A percentile compares a stretch with the other conserved stretches of the same genome.
Conservation (phyloP, 495 filamentous ascomycete species). For the Monascus purpureus region DNA sequence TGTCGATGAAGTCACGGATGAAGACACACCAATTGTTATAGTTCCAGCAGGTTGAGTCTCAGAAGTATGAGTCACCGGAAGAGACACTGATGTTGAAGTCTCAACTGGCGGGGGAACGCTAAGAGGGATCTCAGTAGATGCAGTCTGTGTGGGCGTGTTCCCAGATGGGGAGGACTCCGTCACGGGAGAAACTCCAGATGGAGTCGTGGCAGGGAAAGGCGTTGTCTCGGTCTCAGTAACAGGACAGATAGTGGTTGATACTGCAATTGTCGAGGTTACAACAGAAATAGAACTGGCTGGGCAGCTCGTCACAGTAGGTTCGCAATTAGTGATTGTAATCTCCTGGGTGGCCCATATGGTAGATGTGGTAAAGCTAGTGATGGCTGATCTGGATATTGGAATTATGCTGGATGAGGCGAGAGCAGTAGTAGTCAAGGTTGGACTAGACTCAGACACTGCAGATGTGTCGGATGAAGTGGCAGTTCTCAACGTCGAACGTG, state of each 20-base stretch:
- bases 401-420: no score
- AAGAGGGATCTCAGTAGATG: slow-evolving; percentile 4
- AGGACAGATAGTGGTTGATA: slow-evolving; percentile 48
- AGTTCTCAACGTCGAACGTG: no score
- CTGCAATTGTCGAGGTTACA: no score
- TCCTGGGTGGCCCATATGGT: no score
- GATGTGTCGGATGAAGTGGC: no score
- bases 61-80: slow-evolving; percentile 12
- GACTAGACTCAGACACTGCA: no score
- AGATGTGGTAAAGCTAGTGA: no score
- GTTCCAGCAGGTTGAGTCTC: slow-evolving; percentile 13
- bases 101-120: slow-evolving; percentile 1
- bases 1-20: background rate
- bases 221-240: slow-evolving; percentile 24
- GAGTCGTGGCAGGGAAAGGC: slow-evolving; percentile 2
- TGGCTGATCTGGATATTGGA: no score
- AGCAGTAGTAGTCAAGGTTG: no score
- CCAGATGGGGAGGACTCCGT: slow-evolving; percentile 13
- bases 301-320: no score
- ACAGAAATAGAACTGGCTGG: no score
- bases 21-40: slow-evolving; percentile 3
- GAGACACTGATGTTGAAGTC: slow-evolving; percentile 12
- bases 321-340: no score
- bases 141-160: slow-evolving; percentile 1
- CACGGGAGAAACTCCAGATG: slow-evolving; percentile 6